phyloP scores from a whole-genome alignment of 257 asterid genomes.

The Fraxinus americana region DNA sequence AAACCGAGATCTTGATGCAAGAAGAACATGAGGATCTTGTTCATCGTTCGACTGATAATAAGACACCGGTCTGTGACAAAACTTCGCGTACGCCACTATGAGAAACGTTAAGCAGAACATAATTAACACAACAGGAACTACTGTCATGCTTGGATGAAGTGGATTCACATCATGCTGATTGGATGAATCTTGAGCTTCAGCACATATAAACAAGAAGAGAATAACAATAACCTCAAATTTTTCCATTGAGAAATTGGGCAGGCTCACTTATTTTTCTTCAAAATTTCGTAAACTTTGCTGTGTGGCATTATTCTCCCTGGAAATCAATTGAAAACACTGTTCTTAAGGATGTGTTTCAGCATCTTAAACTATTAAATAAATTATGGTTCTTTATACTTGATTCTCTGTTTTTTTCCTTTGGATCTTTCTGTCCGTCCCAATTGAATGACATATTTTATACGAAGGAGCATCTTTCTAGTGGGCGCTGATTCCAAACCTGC shows the following conservation, averaged over 20 bases:
- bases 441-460: slow-evolving; percentile 15
- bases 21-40: slow-evolving; percentile 16
- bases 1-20: slow-evolving; percentile 36
- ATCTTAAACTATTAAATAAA: background rate
- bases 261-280: background rate
- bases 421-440: slow-evolving; percentile 18
- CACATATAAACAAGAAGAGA: slow-evolving; percentile 28
- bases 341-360: background rate
- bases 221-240: slow-evolving; percentile 1
- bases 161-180: slow-evolving; percentile 19
- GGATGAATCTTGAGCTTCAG: slow-evolving; percentile 37
- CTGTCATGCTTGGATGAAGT: slow-evolving; percentile 44
- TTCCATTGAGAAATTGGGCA: slow-evolving; percentile 20
- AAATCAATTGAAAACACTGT: background rate
- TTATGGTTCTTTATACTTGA: slow-evolving; percentile 1
- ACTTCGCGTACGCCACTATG: slow-evolving; percentile 46
- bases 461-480: slow-evolving; percentile 34
- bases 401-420: slow-evolving; percentile 23
- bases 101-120: slow-evolving; percentile 42
- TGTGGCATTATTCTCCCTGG: slow-evolving; percentile 7
- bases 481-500: slow-evolving; percentile 13
- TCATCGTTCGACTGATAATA: background rate
- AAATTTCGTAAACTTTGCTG: background rate
- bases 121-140: slow-evolving; percentile 32
- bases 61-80: slow-evolving; percentile 23